phyloP scores from a whole-genome alignment of 1,139 yeast species.

The Scheffersomyces segobiensis region DNA sequence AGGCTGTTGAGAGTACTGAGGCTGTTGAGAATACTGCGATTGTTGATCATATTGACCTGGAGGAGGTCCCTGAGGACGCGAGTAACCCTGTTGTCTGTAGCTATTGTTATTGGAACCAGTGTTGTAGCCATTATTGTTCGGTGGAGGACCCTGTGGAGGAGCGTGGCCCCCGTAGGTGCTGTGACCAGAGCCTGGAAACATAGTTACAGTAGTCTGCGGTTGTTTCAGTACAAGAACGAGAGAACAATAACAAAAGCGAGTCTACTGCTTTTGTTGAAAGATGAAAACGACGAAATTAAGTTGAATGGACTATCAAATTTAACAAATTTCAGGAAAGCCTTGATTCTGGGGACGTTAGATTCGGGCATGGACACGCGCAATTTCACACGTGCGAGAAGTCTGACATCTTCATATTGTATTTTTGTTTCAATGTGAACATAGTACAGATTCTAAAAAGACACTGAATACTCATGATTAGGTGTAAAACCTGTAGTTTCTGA shows the following conservation, averaged over 20 bases:
- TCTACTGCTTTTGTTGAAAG: not conserved
- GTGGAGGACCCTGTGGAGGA: slow-evolving; percentile 15
- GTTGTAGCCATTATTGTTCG: slow-evolving; percentile 5
- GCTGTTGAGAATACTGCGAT: not conserved
- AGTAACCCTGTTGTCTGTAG: not conserved
- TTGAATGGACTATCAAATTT: not conserved
- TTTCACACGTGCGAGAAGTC: not conserved
- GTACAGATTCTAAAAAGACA: too few relatives aligned
- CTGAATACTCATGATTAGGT: too few relatives aligned
- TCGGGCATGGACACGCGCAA: not conserved
- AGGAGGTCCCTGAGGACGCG: slow-evolving; percentile 15
- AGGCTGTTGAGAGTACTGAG: slow-evolving; percentile 4
- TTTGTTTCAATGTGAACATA: too few relatives aligned
- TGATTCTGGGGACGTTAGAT: not conserved
- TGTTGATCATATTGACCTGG: slow-evolving; percentile 8
- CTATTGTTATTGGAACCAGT: not conserved
- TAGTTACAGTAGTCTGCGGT: slow-evolving; percentile 2
- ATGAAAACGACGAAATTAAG: too few relatives aligned
- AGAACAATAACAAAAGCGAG: not conserved
- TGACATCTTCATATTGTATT: too few relatives aligned
- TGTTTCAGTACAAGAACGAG: not conserved
- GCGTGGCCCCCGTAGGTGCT: slow-evolving; percentile 10
- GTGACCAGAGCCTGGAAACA: slow-evolving; percentile 26
- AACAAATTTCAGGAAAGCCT: not conserved
- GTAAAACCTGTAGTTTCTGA: too few relatives aligned